Percentiles rank a stretch among this genome's conserved stretches.
These are phyloP conservation scores for Aeminium ludgeri DNA, from an alignment of 495 filamentous ascomycete genomes.

Conservation along the genomic window DNA sequence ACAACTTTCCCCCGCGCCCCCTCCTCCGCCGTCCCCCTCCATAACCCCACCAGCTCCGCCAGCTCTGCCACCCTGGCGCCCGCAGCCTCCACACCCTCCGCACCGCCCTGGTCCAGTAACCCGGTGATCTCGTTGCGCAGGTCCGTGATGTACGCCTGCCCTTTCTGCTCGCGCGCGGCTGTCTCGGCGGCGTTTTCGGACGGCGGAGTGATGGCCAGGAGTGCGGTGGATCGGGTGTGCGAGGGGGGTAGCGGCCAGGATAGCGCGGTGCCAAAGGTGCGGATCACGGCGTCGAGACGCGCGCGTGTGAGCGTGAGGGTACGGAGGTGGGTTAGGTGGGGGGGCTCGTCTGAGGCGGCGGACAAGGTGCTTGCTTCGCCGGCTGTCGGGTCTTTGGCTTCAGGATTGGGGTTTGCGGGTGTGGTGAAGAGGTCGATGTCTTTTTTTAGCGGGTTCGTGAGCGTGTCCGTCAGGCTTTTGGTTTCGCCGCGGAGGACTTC, in stretches of 20 bases:
- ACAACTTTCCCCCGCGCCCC: constrained; percentile 68
- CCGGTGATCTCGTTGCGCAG: constrained; percentile 54
- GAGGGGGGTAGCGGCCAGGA: constrained; percentile 79
- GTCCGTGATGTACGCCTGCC: constrained; percentile 50
- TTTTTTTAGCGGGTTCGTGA: constrained; percentile 51
- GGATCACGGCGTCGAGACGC: constrained; percentile 69
- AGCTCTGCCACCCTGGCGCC: constrained; percentile 53
- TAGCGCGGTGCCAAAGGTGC: constrained; percentile 84
- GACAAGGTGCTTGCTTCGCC: neutral
- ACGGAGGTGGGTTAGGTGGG: constrained; percentile 58
- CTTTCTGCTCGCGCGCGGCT: constrained; percentile 57
- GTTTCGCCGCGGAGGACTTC: constrained; percentile 83
- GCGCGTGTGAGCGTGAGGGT: constrained; percentile 68
- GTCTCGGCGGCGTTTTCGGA: constrained; percentile 48
- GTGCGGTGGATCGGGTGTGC: constrained; percentile 39
- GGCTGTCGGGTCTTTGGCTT: constrained; percentile 6
- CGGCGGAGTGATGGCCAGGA: constrained; percentile 65
- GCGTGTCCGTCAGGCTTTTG: constrained; percentile 52
- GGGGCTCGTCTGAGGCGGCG: constrained; percentile 35
- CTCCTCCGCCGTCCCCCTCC: constrained; percentile 88
- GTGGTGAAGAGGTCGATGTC: constrained; percentile 52
- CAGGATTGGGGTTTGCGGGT: constrained; percentile 19
- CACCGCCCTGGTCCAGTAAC: constrained; percentile 38
- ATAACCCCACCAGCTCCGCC: constrained; percentile 54
- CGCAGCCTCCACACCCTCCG: constrained; percentile 48